Evolutionary conservation across 2,329 filamentous ascomycete genomes (phyloP).

Genomic region (Annulohypoxylon truncatum): DNA sequence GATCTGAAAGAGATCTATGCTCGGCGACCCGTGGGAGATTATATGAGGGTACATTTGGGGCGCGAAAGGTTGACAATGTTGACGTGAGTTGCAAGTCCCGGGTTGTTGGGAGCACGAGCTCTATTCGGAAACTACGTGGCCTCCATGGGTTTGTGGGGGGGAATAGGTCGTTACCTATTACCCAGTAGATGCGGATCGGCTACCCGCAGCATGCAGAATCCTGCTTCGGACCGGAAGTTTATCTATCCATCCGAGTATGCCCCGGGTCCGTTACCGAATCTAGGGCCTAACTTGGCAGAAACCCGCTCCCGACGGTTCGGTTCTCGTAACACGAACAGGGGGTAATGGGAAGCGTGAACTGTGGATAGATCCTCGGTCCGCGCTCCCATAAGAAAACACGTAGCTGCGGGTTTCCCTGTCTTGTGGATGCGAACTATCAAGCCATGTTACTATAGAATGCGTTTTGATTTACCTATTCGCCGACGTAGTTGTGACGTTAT

Average conservation of each 20-base stretch:
- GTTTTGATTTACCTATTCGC: slow-evolving; percentile 10
- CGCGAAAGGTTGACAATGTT: neutral
- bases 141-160: slow-evolving; percentile 22
- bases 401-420: neutral
- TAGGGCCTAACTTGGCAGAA: neutral
- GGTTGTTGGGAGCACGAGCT: slow-evolving; percentile 15
- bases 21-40: neutral
- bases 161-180: slow-evolving; percentile 4
- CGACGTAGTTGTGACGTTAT: slow-evolving; percentile 5
- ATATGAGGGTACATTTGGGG: neutral
- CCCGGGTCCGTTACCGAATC: slow-evolving; percentile 9
- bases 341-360: neutral
- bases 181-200: slow-evolving; percentile 29
- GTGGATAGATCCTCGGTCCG: slow-evolving; percentile 25
- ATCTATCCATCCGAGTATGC: neutral
- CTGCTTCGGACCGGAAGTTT: slow-evolving; percentile 26
- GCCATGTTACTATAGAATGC: neutral
- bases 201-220: slow-evolving; percentile 26
- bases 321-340: neutral
- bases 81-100: neutral
- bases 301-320: slow-evolving; percentile 12
- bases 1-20: slow-evolving; percentile 16
- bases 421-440: neutral
- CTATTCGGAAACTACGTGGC: slow-evolving; percentile 30
- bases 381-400: neutral